Conservation (phyloP, 176 grass and related monocot species). For the Olyra latifolia region DNA sequence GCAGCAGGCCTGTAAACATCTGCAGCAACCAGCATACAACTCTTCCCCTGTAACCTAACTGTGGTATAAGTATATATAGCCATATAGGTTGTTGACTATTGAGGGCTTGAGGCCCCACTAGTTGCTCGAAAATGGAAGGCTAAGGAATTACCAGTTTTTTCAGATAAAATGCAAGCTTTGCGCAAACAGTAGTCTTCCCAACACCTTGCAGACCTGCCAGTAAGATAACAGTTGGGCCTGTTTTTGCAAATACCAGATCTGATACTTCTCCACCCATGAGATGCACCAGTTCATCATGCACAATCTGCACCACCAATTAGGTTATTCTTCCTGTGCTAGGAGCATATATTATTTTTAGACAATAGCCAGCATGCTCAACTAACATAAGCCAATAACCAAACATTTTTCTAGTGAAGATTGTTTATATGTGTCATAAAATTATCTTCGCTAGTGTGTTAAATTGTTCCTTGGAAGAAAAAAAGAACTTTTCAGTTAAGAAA, state of each 20-base stretch:
- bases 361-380: background rate
- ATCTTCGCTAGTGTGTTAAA: background rate
- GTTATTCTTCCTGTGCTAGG: slow-evolving; percentile 2
- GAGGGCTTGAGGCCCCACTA: background rate
- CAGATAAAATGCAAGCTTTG: slow-evolving; percentile 93
- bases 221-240: slow-evolving; percentile 79
- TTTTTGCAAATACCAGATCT: slow-evolving; percentile 77
- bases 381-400: background rate
- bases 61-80: slow-evolving; percentile 50
- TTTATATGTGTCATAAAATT: background rate
- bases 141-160: slow-evolving; percentile 75
- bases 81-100: slow-evolving; percentile 26
- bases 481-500: background rate
- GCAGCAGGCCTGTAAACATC: slow-evolving; percentile 99
- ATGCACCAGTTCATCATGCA: slow-evolving; percentile 82
- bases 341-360: slow-evolving; percentile 14
- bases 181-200: slow-evolving; percentile 93
- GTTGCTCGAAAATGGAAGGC: background rate
- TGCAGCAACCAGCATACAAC: slow-evolving; percentile 90
- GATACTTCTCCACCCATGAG: slow-evolving; percentile 94
- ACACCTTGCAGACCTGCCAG: slow-evolving; percentile 94
- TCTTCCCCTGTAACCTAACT: slow-evolving; percentile 83
- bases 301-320: slow-evolving; percentile 45
- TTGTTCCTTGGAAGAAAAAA: background rate
- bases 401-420: background rate